Conservation (phyloP, 176 grass and related monocot species). For the Avena atlantica region DNA sequence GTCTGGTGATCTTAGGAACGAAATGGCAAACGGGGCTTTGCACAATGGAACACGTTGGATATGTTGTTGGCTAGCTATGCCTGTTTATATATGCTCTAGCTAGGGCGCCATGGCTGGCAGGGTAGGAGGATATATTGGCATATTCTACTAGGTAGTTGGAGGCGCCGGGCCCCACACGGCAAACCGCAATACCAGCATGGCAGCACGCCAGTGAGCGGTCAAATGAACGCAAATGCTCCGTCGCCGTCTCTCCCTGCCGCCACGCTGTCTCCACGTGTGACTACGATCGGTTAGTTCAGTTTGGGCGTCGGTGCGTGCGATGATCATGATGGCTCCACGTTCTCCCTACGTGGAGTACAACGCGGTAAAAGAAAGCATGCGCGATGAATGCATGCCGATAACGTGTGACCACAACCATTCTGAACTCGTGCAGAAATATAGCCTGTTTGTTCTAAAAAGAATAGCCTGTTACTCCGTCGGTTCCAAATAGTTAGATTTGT, state of each 20-base stretch:
- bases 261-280: conserved; percentile 15
- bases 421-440: no score
- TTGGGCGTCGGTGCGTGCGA: no score
- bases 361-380: no score
- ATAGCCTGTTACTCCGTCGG: no score
- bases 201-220: background rate
- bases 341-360: no score
- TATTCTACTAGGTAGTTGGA: no score
- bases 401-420: no score
- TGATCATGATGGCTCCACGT: no score
- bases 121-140: background rate
- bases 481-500: no score
- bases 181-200: background rate
- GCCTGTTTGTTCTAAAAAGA: no score
- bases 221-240: background rate
- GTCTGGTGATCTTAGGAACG: background rate
- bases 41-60: background rate
- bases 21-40: background rate
- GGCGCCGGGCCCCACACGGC: background rate
- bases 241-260: background rate
- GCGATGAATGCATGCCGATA: no score
- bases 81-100: background rate
- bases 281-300: background rate
- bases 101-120: background rate
- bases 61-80: background rate